These are phyloP conservation scores for Epichloe bromicola DNA, from an alignment of 2,329 filamentous ascomycete genomes.

Conservation along the genomic window DNA sequence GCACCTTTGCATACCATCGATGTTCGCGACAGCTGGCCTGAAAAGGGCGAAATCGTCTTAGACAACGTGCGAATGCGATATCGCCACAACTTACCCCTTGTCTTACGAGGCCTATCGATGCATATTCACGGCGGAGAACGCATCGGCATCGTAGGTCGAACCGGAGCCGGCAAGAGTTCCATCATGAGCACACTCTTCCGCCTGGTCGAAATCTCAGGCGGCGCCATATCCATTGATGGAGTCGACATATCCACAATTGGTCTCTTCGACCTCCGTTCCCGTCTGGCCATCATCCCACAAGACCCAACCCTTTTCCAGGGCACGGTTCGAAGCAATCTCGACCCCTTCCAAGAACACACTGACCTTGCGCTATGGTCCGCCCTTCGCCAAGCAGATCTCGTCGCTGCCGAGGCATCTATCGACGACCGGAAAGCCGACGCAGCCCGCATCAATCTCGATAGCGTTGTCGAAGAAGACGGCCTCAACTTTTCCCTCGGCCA, in stretches of 20 bases:
- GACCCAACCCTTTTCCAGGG: conserved; percentile 74
- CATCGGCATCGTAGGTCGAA: conserved; percentile 70
- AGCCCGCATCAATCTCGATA: conserved; percentile 67
- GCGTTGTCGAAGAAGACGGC: conserved; percentile 80
- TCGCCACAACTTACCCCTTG: conserved; percentile 56
- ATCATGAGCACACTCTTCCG: conserved; percentile 78
- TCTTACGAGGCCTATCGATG: conserved; percentile 58
- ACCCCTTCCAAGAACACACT: conserved; percentile 67
- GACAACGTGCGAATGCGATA: conserved; percentile 69
- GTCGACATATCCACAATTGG: conserved; percentile 61
- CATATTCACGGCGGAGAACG: conserved; percentile 64
- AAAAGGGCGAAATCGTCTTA: conserved; percentile 70
- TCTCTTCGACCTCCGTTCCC: conserved; percentile 60
- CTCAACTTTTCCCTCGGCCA: conserved; percentile 93
- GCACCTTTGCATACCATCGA: conserved; percentile 67
- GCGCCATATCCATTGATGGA: conserved; percentile 52
- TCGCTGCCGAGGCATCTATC: conserved; percentile 47
- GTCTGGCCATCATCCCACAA: conserved; percentile 72
- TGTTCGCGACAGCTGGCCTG: conserved; percentile 67
- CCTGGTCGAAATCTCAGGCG: conserved; percentile 51
- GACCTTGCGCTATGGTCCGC: conserved; percentile 70
- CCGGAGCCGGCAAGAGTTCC: conserved; percentile 70
- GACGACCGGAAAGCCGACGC: conserved; percentile 65
- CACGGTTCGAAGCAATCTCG: conserved; percentile 66
- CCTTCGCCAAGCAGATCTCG: conserved; percentile 62